phyloP scores from a whole-genome alignment of 352 stramenopile species.

The Phytopythium oedochilum region DNA sequence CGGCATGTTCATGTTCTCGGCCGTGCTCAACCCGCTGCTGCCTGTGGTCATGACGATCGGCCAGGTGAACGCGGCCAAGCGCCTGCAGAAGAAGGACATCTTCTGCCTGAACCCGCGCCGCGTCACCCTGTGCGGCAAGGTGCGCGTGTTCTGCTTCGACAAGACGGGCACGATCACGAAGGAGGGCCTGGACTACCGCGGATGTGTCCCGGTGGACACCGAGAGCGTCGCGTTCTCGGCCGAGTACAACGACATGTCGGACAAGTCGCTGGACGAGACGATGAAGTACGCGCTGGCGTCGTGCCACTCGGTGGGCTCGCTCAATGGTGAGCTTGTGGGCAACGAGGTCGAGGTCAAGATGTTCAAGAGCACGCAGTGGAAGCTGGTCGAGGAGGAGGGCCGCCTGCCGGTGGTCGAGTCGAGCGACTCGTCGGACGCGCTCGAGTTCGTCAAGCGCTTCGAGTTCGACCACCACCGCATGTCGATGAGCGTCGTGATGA shows the following conservation, averaged over 20 bases:
- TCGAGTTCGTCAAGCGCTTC: conserved; percentile 74
- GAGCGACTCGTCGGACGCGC: conserved; percentile 6
- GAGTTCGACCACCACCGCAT: conserved; percentile 84
- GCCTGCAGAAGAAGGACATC: conserved; percentile 47
- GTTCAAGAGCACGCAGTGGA: conserved; percentile 49
- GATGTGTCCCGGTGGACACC: conserved; percentile 15
- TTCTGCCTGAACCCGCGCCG: conserved; percentile 62
- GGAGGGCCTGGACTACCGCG: conserved; percentile 69
- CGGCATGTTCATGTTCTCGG: conserved; percentile 53
- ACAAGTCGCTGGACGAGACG: conserved; percentile 20
- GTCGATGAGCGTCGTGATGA: conserved; percentile 81
- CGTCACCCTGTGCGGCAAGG: conserved; percentile 80
- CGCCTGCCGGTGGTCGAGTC: too few species aligned
- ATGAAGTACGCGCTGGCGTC: conserved; percentile 43
- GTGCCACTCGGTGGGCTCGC: conserved; percentile 60
- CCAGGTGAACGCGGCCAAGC: conserved; percentile 60
- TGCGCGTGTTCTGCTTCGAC: conserved; percentile 80
- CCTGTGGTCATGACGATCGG: conserved; percentile 73
- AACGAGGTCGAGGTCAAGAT: conserved; percentile 74
- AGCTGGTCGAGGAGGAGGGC: conserved; percentile 22
- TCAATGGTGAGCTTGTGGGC: conserved; percentile 52
- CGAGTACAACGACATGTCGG: conserved; percentile 60
- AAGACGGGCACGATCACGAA: conserved; percentile 87
- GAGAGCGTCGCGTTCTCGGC: conserved; percentile 22
- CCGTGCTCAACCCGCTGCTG: conserved; percentile 62